These are phyloP conservation scores for Pseudogymnoascus sp. DNA, from an alignment of 2,329 filamentous ascomycete species.

Conservation along the genomic window DNA sequence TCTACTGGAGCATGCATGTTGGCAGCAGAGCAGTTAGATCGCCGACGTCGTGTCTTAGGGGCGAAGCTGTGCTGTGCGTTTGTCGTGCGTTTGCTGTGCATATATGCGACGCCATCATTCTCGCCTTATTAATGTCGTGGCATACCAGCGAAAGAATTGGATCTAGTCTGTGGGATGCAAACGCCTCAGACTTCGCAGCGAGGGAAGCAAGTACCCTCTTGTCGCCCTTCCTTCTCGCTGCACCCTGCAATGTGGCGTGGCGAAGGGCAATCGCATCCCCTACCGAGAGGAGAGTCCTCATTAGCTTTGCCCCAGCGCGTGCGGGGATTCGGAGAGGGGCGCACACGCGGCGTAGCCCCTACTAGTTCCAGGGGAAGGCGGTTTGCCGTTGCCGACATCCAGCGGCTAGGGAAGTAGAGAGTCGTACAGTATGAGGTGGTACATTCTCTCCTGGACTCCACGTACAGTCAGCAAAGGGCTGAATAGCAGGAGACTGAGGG, in stretches of 20 bases:
- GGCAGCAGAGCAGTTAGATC: not conserved
- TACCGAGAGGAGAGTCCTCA: slow-evolving; percentile 4
- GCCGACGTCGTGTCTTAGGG: not conserved
- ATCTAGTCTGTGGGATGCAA: not conserved
- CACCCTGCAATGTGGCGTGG: not conserved
- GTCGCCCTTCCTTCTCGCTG: not conserved
- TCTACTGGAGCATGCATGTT: not conserved
- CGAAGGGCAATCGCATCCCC: not conserved
- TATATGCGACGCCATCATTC: not conserved
- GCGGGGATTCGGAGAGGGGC: not conserved
- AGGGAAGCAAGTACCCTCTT: not conserved
- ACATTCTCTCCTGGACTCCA: not conserved
- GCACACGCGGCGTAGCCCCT: not conserved
- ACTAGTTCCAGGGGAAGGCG: slow-evolving; percentile 7
- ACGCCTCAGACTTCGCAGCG: not conserved
- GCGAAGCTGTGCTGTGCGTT: not conserved
- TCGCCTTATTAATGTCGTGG: not conserved
- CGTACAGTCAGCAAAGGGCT: not conserved
- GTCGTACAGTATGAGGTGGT: not conserved
- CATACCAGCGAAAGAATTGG: not conserved
- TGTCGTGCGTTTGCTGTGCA: not conserved
- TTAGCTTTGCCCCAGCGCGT: slow-evolving; percentile 1
- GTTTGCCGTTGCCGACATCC: slow-evolving; percentile 1
- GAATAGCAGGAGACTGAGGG: not conserved
- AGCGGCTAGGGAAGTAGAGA: not conserved